Percentiles rank a stretch among this genome's conserved stretches.
phyloP scores from a whole-genome alignment of 768 basidiomycete genomes.

The Suillus placidus region DNA sequence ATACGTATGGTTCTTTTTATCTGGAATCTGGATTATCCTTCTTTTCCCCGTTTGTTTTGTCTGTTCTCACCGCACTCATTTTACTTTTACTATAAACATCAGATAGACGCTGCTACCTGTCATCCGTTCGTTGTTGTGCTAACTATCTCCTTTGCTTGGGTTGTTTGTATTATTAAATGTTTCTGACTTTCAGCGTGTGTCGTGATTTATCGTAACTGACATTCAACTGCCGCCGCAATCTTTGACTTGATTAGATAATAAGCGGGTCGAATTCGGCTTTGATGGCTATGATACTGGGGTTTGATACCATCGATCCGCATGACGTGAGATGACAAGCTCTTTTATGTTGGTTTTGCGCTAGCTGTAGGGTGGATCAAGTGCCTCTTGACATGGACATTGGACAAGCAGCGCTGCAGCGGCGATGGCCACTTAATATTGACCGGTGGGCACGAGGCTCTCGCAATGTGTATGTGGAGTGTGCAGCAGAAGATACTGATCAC shows the following conservation, averaged over 20 bases:
- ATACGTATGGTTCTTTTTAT: slow-evolving; percentile 7
- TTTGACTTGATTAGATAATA: background rate
- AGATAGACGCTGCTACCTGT: slow-evolving; percentile 3
- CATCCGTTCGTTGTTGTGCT: slow-evolving; percentile 18
- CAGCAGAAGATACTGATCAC: background rate
- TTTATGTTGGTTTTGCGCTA: background rate
- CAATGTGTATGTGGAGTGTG: background rate
- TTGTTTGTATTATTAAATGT: slow-evolving; percentile 28
- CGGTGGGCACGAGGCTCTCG: background rate
- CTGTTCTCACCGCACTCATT: slow-evolving; percentile 1
- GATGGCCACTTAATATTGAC: background rate
- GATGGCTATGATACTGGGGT: slow-evolving; percentile 1
- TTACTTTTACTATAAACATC: background rate
- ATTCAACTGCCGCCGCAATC: background rate
- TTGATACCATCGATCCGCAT: background rate
- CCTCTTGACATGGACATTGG: background rate
- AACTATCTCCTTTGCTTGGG: slow-evolving; percentile 7
- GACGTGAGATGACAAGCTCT: background rate
- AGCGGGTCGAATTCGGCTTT: background rate
- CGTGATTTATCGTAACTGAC: slow-evolving; percentile 7
- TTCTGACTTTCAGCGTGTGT: slow-evolving; percentile 17
- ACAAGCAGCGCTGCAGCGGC: background rate
- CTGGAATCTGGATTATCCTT: slow-evolving; percentile 6
- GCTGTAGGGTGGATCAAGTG: background rate
- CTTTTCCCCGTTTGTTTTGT: slow-evolving; percentile 4